Percentiles rank a stretch among this genome's conserved stretches.
These are phyloP conservation scores for Nakazawaea ishiwadae DNA, from an alignment of 805 yeast genomes.

Conservation along the genomic window DNA sequence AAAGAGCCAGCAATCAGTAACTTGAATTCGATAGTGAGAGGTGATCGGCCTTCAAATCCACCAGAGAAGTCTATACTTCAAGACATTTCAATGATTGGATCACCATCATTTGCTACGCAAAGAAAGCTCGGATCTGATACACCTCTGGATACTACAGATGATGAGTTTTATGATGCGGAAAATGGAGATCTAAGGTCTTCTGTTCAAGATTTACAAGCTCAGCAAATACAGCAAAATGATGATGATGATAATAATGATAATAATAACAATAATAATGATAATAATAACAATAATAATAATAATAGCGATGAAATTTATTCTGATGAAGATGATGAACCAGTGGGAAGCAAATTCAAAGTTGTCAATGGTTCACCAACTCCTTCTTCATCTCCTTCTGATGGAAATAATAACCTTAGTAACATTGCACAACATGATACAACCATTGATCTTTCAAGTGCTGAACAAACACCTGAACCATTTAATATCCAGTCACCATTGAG, in stretches of 20 bases:
- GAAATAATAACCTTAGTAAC: too few species aligned
- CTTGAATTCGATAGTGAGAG: conserved; percentile 5
- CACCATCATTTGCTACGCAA: not conserved
- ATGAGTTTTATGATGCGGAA: conserved; percentile 11
- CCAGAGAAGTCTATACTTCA: not conserved
- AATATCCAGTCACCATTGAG: not conserved
- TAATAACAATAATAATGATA: too few species aligned
- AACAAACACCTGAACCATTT: conserved; percentile 1
- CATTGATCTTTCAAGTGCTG: conserved; percentile 6
- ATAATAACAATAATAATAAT: too few species aligned
- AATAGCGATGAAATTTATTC: too few species aligned
- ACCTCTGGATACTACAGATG: conserved; percentile 7
- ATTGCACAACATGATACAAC: too few species aligned
- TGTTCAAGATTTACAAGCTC: too few species aligned
- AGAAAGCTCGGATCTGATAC: not conserved
- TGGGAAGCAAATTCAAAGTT: conserved; percentile 10
- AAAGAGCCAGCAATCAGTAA: conserved; percentile 5
- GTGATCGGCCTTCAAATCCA: not conserved
- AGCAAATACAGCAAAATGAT: too few species aligned
- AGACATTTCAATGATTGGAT: conserved; percentile 1
- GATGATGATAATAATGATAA: too few species aligned
- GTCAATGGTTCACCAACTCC: conserved; percentile 11
- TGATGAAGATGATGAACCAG: conserved; percentile 7
- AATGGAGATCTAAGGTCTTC: not conserved
- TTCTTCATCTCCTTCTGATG: not conserved